Evolutionary conservation across 768 basidiomycete species (phyloP), one percentile per base, ranked within the genome.

Genomic region (Leccinum boreale): DNA sequence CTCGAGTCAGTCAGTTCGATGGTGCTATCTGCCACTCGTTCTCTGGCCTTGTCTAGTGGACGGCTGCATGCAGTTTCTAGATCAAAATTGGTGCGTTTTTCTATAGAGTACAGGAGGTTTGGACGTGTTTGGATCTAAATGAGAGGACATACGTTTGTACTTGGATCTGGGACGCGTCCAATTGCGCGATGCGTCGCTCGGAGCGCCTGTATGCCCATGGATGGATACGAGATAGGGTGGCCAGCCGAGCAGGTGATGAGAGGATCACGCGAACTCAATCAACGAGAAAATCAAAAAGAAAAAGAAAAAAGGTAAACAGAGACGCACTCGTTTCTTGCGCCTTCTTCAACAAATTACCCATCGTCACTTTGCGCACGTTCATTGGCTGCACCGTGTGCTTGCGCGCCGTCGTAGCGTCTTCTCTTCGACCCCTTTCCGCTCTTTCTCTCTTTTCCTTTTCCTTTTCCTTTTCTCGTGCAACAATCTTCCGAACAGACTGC

Each of bases 1-100:
- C 62, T 55, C 47, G 68, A 73, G 42, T 73, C 70, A 0, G 60
- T 58, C 5, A 70, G 56, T 24, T 73, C 68, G 31, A 68, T 54
- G 6, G 44, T 15, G 14, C 10, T 19, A 21, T 62, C 42, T 14
- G 39, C 42, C 5, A 6, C 17, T 1, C 62, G 61, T 23, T 55
- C 35, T 46, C 50, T 61, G 3, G 61, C 64, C 28, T 29, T 28
- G 36, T 59, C 45, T 12, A 68, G 49, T 2, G 66, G 65, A 17
- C 58, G 65, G 19, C 21, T 19, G n/a, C 10, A 28, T 4, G 36
- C 62, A 57, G 53, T 52, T 24, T 52, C 56, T 24, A 55, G 11
- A 10, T 53, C 29, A 10, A 56, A 56, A 10, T 5, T 64, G 9
- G 56, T 60, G 23, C 60, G 63, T 58, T 59, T 53, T 46, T 28